Base-by-base conservation (phyloP, 2,329 filamentous ascomycete species). In the Tolypocladium tundrense region DNA sequence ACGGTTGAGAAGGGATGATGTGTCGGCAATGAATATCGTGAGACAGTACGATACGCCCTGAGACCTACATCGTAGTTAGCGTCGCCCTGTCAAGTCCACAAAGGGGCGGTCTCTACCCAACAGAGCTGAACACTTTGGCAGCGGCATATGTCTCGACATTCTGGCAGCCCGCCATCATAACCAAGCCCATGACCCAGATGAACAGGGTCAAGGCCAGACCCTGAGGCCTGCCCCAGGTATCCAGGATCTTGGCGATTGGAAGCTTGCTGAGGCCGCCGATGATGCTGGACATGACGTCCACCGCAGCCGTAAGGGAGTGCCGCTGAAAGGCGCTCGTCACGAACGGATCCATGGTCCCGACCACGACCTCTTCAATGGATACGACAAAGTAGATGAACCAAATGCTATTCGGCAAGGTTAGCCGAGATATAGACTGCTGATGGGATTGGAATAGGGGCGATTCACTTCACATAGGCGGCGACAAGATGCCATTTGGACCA, bases 211-310 rank as follows among this genome's bases (percentile, higher is more conserved):
- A 59, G 27, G 78, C 69, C 63, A 86, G 81, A 19, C 83, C 86
- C 66, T 87, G 80, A 14, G 85, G 80, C 42, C 86, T 82, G 58
- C 85, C 86, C 76, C 83, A 88, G 42, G 86, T 76, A 70, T 89
- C 83, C 55, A 88, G 76, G 21, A 88, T 74, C 69, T 88, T 88
- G 56, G 86, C 85, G 62, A 86, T 78, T 1, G 85, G 82, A 11
- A 88, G 78, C 66, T 86, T 86, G 58, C 81, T 77, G n/a, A 87
- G 77, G 43, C 83, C 86, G 65, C 75, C 73, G 52, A 86, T 79
- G 40, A 83, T 70, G 60, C 72, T 76, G 11, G 81, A 72, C 21
- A 86, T 74, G 60, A 86, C 80, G 53, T 73, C 71, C 19, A 81
- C 79, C 2, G 81, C 76, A 1, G 79, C 74, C 1, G 80, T 74